Evolutionary conservation across 768 basidiomycete species (phyloP), one percentile per base, ranked within the genome.

Genomic region (Lactarius hengduanensis): DNA sequence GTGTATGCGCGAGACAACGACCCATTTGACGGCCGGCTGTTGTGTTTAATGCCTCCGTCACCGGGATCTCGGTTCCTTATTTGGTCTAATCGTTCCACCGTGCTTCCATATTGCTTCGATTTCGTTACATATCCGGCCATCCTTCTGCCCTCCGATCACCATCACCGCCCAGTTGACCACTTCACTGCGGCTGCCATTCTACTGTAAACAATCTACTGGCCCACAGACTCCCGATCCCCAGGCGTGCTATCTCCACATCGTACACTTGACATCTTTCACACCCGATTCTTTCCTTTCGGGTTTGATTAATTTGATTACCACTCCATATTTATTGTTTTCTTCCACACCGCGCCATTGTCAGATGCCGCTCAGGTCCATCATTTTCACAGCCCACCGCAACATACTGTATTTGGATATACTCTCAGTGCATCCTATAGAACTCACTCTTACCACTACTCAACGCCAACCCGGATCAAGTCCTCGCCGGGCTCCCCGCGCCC

Each of bases 81-180:
- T 26, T 26, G 50, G 50, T 26, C 15, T 53, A 53, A 53, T 53
- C 50, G n/a, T 13, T 53, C 50, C 50, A 13, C n/a, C n/a, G 11
- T 26, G 50, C 50, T 53, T 53, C 50, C 45, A 47, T 47, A 22
- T n/a, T 47, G n/a, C n/a, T n/a, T n/a, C n/a, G n/a, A n/a, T n/a
- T n/a, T n/a, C n/a, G n/a, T n/a, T n/a, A n/a, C n/a, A n/a, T n/a
- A n/a, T n/a, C n/a, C 26, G 50, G 50, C 22, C 50, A 53, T 53
- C 11, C 50, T 13, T 53, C 26, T 53, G 18, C 47, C 22, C 50
- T 22, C 9, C 22, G 50, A 53, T 53, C 50, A 26, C 20, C n/a
- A 47, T n/a, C 45, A 47, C 45, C 45, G 45, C 45, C 45, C 45
- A 47, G n/a, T 47, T 38, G 36, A 38, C 36, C 36, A 38, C 36